Evolutionary conservation across 1,284 basidiomycete genomes (phyloP).

Genomic region (Apiotrichum brassicae): DNA sequence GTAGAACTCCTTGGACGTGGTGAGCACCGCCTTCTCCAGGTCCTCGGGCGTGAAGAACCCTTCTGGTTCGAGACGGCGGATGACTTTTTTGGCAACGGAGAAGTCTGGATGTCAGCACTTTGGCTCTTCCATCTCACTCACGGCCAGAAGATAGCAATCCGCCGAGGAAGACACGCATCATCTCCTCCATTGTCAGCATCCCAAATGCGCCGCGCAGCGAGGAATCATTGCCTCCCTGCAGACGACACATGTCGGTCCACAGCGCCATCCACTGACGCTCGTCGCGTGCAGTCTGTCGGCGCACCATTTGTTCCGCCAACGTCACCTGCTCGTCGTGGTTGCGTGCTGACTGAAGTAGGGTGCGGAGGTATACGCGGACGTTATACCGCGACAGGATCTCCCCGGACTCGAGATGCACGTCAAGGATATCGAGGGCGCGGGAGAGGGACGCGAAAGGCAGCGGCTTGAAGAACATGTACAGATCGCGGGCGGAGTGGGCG

Average conservation of each 20-base stretch:
- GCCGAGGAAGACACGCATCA: slow-evolving; percentile 70
- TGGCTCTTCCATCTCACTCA: slow-evolving; percentile 51
- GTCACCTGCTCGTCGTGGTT: slow-evolving; percentile 66
- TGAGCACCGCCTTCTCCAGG: slow-evolving; percentile 71
- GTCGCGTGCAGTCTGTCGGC: slow-evolving; percentile 51
- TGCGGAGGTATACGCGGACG: slow-evolving; percentile 68
- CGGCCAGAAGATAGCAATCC: slow-evolving; percentile 77
- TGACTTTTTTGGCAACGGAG: slow-evolving; percentile 62
- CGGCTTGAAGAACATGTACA: slow-evolving; percentile 73
- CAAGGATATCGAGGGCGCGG: slow-evolving; percentile 75
- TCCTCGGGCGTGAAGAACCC: slow-evolving; percentile 52
- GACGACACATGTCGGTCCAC: slow-evolving; percentile 79
- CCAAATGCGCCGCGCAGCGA: slow-evolving; percentile 67
- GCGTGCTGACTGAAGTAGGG: slow-evolving; percentile 72
- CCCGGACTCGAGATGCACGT: slow-evolving; percentile 86
- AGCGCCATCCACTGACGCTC: slow-evolving; percentile 75
- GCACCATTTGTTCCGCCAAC: slow-evolving; percentile 77
- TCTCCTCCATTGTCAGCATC: slow-evolving; percentile 61
- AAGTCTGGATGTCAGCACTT: slow-evolving; percentile 57
- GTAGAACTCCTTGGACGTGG: slow-evolving; percentile 79
- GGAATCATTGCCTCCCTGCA: slow-evolving; percentile 59
- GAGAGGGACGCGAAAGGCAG: slow-evolving; percentile 67
- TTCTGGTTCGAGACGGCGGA: slow-evolving; percentile 55
- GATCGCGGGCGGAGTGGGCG: slow-evolving; percentile 58
- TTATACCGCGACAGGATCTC: slow-evolving; percentile 83